A percentile compares a stretch with the other conserved stretches of the same genome.
These are phyloP conservation scores for Cutaneotrichosporon cavernicola DNA, from an alignment of 1,284 basidiomycete species.

Conservation along the genomic window DNA sequence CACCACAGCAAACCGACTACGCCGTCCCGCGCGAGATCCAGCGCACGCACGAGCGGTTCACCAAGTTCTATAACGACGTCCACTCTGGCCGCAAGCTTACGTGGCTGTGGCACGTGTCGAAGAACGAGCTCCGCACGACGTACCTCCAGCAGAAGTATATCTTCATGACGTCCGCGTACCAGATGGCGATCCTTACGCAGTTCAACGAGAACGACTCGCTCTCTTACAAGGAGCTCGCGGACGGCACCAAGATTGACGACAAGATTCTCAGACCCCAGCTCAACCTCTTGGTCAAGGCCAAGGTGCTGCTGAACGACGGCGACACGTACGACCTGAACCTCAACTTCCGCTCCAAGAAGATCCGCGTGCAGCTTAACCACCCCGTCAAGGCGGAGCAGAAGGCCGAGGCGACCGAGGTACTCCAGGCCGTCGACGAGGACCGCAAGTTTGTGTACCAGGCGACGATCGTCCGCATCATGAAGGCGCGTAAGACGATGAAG, in stretches of 20 bases:
- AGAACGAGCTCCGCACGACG: slow-evolving; percentile 91
- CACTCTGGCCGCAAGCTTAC: slow-evolving; percentile 80
- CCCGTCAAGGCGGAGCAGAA: slow-evolving; percentile 94
- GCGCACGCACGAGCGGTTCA: slow-evolving; percentile 86
- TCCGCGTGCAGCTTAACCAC: slow-evolving; percentile 78
- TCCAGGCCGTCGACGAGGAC: slow-evolving; percentile 96
- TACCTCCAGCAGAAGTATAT: slow-evolving; percentile 94
- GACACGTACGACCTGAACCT: slow-evolving; percentile 88
- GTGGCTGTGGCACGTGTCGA: slow-evolving; percentile 97
- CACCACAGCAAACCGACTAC: slow-evolving; percentile 78
- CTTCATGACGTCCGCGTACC: slow-evolving; percentile 90
- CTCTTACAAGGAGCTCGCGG: slow-evolving; percentile 73
- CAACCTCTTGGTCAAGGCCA: slow-evolving; percentile 79
- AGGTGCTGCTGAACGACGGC: slow-evolving; percentile 75
- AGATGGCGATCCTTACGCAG: slow-evolving; percentile 90
- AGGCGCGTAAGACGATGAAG: slow-evolving; percentile 93
- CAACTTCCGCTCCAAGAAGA: slow-evolving; percentile 91
- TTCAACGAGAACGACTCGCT: slow-evolving; percentile 90
- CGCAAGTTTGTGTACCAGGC: slow-evolving; percentile 96
- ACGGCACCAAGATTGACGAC: slow-evolving; percentile 79
- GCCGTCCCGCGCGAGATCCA: slow-evolving; percentile 84
- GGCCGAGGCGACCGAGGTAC: slow-evolving; percentile 83
- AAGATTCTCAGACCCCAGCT: slow-evolving; percentile 82
- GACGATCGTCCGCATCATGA: slow-evolving; percentile 97
- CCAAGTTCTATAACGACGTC: slow-evolving; percentile 84